Percentiles rank a stretch among this genome's conserved stretches.
These are phyloP conservation scores for Castanea sativa DNA, from an alignment of 306 rosid genomes.

Conservation along the genomic window DNA sequence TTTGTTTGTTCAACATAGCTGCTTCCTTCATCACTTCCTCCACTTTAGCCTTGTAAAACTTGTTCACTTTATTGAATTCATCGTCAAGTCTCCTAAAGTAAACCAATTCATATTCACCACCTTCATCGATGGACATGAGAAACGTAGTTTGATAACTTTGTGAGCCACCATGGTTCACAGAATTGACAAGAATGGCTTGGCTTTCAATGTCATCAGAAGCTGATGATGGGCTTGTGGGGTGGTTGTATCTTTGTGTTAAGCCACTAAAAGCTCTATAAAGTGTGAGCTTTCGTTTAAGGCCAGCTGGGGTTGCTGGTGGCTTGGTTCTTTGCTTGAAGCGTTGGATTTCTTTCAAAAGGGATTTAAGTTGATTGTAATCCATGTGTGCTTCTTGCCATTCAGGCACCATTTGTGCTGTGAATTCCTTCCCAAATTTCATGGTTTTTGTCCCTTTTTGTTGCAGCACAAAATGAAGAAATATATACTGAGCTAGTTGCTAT, in stretches of 20 bases:
- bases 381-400: conserved; percentile 82
- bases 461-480: neutral
- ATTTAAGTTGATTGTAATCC: conserved; percentile 46
- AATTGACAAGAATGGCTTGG: conserved; percentile 53
- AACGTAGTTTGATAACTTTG: conserved; percentile 48
- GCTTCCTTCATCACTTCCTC: conserved; percentile 69
- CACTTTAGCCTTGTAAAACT: conserved; percentile 44
- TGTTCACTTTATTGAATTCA: conserved; percentile 64
- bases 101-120: conserved; percentile 55
- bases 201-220: conserved; percentile 39
- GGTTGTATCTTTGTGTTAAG: conserved; percentile 33
- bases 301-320: conserved; percentile 20
- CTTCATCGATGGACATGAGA: conserved; percentile 53
- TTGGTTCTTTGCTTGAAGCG: conserved; percentile 16
- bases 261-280: conserved; percentile 75
- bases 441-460: neutral
- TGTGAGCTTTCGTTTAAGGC: conserved; percentile 43
- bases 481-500: no score
- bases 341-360: conserved; percentile 49
- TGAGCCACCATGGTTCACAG: conserved; percentile 25
- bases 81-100: conserved; percentile 52
- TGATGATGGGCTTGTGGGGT: conserved; percentile 20
- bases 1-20: conserved; percentile 47
- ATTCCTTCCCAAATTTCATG: conserved; percentile 81
- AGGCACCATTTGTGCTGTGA: conserved; percentile 61